Conservation (phyloP, 306 rosid genomes). For the Prosopis cineraria region DNA sequence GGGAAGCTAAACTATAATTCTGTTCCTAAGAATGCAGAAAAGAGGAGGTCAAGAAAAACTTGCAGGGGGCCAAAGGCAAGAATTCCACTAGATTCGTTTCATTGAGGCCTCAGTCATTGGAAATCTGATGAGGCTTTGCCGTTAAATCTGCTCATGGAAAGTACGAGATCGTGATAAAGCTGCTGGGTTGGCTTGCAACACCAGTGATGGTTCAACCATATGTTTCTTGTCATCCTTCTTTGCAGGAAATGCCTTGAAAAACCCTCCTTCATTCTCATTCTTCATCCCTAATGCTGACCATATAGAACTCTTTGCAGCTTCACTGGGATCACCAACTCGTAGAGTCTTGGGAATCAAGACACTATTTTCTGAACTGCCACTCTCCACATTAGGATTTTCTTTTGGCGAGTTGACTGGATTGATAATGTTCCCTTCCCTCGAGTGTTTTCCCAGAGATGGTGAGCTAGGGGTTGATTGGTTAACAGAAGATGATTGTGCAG, state of each 20-base stretch:
- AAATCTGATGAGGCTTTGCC: constrained; percentile 22
- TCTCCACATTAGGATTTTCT: constrained; percentile 45
- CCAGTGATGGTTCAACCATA: constrained; percentile 47
- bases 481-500: constrained; percentile 45
- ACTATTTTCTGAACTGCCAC: constrained; percentile 37
- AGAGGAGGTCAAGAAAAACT: constrained; percentile 37
- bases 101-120: constrained; percentile 8
- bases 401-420: constrained; percentile 37
- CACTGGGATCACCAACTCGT: constrained; percentile 71
- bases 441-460: constrained; percentile 72
- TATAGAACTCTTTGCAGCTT: constrained; percentile 73
- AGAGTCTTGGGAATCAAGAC: constrained; percentile 70
- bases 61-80: neutral
- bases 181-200: constrained; percentile 88
- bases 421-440: constrained; percentile 65
- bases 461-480: constrained; percentile 41
- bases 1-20: constrained; percentile 36
- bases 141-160: constrained; percentile 66
- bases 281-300: constrained; percentile 72
- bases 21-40: constrained; percentile 40
- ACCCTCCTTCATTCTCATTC: constrained; percentile 62
- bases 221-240: constrained; percentile 50
- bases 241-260: constrained; percentile 61
- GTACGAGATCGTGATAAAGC: constrained; percentile 74
- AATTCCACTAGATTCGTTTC: constrained; percentile 28